Base-by-base conservation (phyloP, 2,329 filamentous ascomycete genomes). In the Paecilomyces formosus region DNA sequence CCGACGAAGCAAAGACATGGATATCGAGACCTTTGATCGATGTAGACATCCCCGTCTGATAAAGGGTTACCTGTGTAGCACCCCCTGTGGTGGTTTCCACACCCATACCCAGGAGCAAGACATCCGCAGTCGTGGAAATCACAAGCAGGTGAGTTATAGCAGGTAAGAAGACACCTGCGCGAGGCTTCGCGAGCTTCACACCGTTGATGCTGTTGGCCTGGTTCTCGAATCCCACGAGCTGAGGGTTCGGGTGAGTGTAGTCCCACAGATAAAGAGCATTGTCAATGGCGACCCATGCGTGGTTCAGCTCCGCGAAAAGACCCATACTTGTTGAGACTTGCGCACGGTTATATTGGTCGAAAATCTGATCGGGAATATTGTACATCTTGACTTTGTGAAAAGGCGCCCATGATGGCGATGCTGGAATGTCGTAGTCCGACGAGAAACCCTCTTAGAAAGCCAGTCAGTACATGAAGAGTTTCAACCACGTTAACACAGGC, bases 261-360 rank as follows among this genome's bases (percentile, higher is more conserved):
- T 99, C 93, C 95, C 95, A 99, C 15, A 99, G 81, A 72, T 97
- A 99, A 52, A 99, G 81, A 62, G 90, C 90, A 76, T 96, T 97
- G 77, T 99, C 94, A 71, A 99, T 94, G 24, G 90, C 86, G 57
- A 96, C 89, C 89, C 92, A 99, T 30, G 93, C 94, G 74, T 97
- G 92, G 68, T 93, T 92, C 68, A 99, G 83, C 74, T 95, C 90
- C 18, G 94, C 90, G 74, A 99, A 97, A 33, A 99, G 80, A 9
- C 95, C 95, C 89, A 99, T 96, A 68, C 86, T 85, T n/a, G 92
- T 96, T 60, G 88, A 88, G 24, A 97, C 86, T 70, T 96, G 87
- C 59, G 90, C 89, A 55, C 85, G 82, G 66, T 99, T 95, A 73
- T 95, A 93, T 71, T 96, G 92, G 66, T 95, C 89, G 69, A 97